These are phyloP conservation scores for Picochlorum sp. DNA, from an alignment of 139 green algal species.

Conservation along the genomic window DNA sequence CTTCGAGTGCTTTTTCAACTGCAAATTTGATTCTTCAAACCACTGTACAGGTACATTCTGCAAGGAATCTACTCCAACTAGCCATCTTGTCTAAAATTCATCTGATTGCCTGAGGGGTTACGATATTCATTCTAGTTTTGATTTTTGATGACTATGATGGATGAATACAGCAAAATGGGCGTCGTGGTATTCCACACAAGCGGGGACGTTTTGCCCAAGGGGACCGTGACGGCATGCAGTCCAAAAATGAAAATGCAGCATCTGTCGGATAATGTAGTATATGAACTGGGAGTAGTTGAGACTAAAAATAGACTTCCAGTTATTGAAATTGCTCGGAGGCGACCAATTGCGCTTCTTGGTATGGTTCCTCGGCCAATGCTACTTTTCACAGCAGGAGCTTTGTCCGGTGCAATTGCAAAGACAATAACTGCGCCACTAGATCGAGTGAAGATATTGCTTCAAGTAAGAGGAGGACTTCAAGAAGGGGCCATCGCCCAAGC, in stretches of 20 bases:
- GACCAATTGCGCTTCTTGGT: slow-evolving; percentile 26
- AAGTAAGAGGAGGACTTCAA: slow-evolving; percentile 41
- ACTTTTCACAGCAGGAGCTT: slow-evolving; percentile 62
- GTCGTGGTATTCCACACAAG: too few relatives aligned
- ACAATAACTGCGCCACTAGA: slow-evolving; percentile 72
- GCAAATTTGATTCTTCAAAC: too few relatives aligned
- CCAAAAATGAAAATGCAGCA: background rate
- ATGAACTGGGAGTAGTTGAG: background rate
- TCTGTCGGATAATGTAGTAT: background rate
- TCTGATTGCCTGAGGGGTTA: too few relatives aligned
- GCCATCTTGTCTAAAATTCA: too few relatives aligned
- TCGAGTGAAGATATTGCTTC: slow-evolving; percentile 63
- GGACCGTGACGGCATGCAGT: background rate
- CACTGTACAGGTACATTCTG: too few relatives aligned
- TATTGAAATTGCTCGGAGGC: background rate
- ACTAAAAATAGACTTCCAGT: background rate
- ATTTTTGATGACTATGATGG: too few relatives aligned
- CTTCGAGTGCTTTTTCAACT: too few relatives aligned
- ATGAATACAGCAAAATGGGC: too few relatives aligned
- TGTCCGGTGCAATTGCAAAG: slow-evolving; percentile 69
- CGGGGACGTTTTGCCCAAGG: too few relatives aligned
- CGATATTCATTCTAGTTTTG: too few relatives aligned
- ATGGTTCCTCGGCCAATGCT: slow-evolving; percentile 39
- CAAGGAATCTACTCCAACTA: too few relatives aligned
- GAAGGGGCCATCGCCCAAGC: slow-evolving; percentile 35